A percentile compares a stretch with the other conserved stretches of the same genome.
These are phyloP conservation scores for Amylocystis lapponica DNA, from an alignment of 768 basidiomycete species.

Conservation along the genomic window DNA sequence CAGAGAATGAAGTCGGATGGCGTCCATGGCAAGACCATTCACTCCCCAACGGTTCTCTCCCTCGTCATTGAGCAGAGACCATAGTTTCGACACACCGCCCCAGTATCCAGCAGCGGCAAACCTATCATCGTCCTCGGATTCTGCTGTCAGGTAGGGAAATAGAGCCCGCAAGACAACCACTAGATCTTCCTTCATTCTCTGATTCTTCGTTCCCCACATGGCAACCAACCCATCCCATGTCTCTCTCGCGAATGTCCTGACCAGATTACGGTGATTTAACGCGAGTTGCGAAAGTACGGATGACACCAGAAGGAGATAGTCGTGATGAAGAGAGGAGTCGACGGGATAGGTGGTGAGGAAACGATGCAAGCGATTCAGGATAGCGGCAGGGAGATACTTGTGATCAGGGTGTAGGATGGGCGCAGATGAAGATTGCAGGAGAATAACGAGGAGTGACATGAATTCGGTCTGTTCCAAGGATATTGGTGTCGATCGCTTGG, in stretches of 20 bases:
- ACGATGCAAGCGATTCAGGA: slow-evolving; percentile 53
- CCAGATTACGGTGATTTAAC: slow-evolving; percentile 59
- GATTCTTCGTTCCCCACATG: slow-evolving; percentile 79
- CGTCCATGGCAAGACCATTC: slow-evolving; percentile 58
- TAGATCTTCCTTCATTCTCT: slow-evolving; percentile 70
- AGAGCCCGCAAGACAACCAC: slow-evolving; percentile 66
- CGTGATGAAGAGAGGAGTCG: slow-evolving; percentile 76
- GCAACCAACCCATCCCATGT: slow-evolving; percentile 61
- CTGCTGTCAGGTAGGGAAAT: slow-evolving; percentile 47
- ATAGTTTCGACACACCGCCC: slow-evolving; percentile 46
- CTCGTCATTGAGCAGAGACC: slow-evolving; percentile 54
- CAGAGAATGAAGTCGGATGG: slow-evolving; percentile 50
- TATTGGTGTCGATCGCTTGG: slow-evolving; percentile 17
- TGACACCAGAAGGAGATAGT: slow-evolving; percentile 66
- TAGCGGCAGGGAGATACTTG: slow-evolving; percentile 37
- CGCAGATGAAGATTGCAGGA: slow-evolving; percentile 51
- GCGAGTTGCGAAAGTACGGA: slow-evolving; percentile 70
- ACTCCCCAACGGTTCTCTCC: slow-evolving; percentile 60
- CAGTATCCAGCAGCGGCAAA: slow-evolving; percentile 34
- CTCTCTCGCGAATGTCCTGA: slow-evolving; percentile 52
- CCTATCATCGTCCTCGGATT: slow-evolving; percentile 6
- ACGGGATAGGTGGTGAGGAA: slow-evolving; percentile 63
- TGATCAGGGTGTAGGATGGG: slow-evolving; percentile 47
- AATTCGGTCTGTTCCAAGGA: slow-evolving; percentile 67
- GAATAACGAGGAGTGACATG: slow-evolving; percentile 53